Evolutionary conservation across 306 rosid species (phyloP).

Genomic region (Rosa multiflora): DNA sequence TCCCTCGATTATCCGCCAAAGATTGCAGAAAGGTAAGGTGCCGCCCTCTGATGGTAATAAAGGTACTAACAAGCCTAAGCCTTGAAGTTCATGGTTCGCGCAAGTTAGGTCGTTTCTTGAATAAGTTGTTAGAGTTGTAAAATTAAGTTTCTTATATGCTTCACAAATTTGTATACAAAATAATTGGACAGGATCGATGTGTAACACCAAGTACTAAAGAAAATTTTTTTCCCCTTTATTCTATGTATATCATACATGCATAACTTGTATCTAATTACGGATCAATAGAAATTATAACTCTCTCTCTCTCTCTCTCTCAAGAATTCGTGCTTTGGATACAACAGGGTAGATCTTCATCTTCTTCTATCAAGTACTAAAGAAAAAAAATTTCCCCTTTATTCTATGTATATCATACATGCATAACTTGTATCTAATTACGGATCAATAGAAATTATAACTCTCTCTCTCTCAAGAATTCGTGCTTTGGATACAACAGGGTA

Average conservation of each 20-base stretch:
- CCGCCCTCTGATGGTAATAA: slow-evolving; percentile 2
- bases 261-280: background rate
- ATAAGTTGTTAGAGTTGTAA: background rate
- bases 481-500: too few species aligned
- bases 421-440: too few species aligned
- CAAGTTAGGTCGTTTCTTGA: background rate
- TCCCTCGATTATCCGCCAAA: slow-evolving; percentile 12
- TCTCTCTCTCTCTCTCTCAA: too few species aligned
- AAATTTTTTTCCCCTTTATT: background rate
- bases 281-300: too few species aligned
- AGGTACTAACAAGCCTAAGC: background rate
- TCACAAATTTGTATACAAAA: background rate
- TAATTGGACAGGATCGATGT: background rate
- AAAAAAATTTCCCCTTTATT: too few species aligned
- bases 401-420: too few species aligned
- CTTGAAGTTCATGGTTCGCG: background rate
- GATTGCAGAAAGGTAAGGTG: background rate
- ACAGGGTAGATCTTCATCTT: too few species aligned
- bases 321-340: too few species aligned
- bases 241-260: background rate
- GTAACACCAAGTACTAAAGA: background rate
- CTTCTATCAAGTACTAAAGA: too few species aligned
- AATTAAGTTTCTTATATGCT: background rate
- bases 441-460: too few species aligned
- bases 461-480: too few species aligned